Base-by-base conservation (phyloP, 2,329 filamentous ascomycete genomes). In the Apiospora kogelbergensis region DNA sequence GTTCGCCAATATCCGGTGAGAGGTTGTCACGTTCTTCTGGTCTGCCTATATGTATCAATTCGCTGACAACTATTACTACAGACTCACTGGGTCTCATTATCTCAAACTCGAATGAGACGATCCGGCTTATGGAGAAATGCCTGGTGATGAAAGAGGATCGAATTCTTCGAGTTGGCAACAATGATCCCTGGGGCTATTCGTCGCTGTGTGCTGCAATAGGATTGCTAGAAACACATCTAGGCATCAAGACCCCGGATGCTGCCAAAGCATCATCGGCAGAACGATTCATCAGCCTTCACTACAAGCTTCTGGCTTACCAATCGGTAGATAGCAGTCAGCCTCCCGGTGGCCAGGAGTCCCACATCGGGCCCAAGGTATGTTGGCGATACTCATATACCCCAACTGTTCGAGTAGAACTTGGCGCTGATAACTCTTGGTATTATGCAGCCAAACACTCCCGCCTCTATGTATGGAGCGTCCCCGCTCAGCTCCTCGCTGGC, bases 161-260 rank as follows among this genome's bases (percentile, higher is more conserved):
- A 1, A 83, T 90, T 9, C 76, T 90, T 30, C 81, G 87, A n/a
- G 89, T 86, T 71, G 88, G 88, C 20, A 89, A 89, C 78, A 88
- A 89, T 73, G 88, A 90, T 74, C 88, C 88, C 0, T 90, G 88
- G 88, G 87, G 87, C 22, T 89, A 89, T 76, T 87, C 85, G 68
- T 89, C 89, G 75, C 88, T 90, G 85, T 90, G 87, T 72, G 86
- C 87, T 3, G 86, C 88, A 0, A 81, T 86, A 33, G 88, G 88
- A 3, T 80, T 90, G 11, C 80, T 90, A 30, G 87, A 90, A 76
- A 85, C 86, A 0, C 88, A 90, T 70, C 79, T 90, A 17, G 86
- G 85, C 37, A 84, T 84, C 69, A 89, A 89, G 79, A 84, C 86
- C 9, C 76, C 84, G 20, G 86, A 89, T 72, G 81, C 81, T 9